Percentiles rank a stretch among this genome's conserved stretches.
phyloP scores from a whole-genome alignment of 2,329 filamentous ascomycete genomes.

The Sarocladiaceae sp. region DNA sequence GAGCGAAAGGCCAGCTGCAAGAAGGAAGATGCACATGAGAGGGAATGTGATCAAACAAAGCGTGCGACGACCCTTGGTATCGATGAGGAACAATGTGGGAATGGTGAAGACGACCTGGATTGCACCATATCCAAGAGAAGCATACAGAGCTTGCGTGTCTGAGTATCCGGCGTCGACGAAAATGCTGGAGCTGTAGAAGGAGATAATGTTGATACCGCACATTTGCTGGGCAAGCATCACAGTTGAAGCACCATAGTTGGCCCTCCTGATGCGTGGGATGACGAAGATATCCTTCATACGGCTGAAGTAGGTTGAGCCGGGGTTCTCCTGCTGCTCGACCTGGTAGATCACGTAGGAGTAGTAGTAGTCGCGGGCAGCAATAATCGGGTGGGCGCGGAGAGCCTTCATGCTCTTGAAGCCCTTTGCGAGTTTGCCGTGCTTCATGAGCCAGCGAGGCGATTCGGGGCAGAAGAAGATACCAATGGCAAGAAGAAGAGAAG shows the following conservation, averaged over 20 bases:
- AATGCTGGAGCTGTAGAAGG: conserved; percentile 26
- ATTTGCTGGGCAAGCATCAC: conserved; percentile 14
- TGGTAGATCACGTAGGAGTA: conserved; percentile 14
- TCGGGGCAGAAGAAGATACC: conserved; percentile 63
- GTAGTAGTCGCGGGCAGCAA: conserved; percentile 15
- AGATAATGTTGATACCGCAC: conserved; percentile 17
- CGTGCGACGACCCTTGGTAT: conserved; percentile 20
- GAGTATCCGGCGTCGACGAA: conserved; percentile 23
- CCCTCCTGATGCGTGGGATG: conserved; percentile 11
- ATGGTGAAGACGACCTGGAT: conserved; percentile 29
- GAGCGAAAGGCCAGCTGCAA: conserved; percentile 27
- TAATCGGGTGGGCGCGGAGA: conserved; percentile 16
- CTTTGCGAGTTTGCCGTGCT: conserved; percentile 51
- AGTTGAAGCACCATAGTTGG: conserved; percentile 13
- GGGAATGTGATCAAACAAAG: conserved; percentile 26
- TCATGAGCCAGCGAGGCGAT: conserved; percentile 55
- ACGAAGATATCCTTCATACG: conserved; percentile 12
- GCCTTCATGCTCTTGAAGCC: conserved; percentile 49
- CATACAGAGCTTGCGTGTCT: conserved; percentile 23
- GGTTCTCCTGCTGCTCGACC: conserved; percentile 10
- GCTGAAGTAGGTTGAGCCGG: conserved; percentile 10
- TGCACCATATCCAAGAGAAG: conserved; percentile 29
- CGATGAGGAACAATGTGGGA: conserved; percentile 21
- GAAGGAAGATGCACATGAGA: conserved; percentile 26
- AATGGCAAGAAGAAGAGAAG: conserved; percentile 45